Base-by-base conservation (phyloP, 805 yeast genomes). In the Sugiyamaella americana region DNA sequence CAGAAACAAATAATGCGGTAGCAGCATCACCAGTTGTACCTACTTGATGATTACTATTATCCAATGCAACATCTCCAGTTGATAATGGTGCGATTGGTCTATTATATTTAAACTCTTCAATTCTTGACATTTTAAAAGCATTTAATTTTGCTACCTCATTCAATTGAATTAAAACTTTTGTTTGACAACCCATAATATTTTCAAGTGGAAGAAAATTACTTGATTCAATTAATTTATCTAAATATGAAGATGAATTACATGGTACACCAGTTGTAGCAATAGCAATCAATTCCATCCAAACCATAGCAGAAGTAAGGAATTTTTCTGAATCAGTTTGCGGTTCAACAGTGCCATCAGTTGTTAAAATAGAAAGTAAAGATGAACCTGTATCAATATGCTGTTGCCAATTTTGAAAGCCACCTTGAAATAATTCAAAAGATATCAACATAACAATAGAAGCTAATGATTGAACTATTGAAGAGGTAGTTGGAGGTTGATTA, bases 241-340 rank as follows among this genome's bases (percentile, higher is more conserved):
- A 16, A 10, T 34, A 21, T 11, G 41, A 40, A 3, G 32, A 2
- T 24, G 36, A 23, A 2, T 17, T 29, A 18, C 41, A 46, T 3
- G 20, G 41, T 16, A 11, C 20, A n/a, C 46, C 45, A 3, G 24
- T 41, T 17, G 49, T 29, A 4, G 39, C 49, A 32, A 23, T 17
- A 8, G 46, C 23, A n/a, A 46, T 26, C n/a, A 42, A 10, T 21
- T 46, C 49, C 46, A 41, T 41, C 49, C 49, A 46, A 6, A 46
- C 6, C 18, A 41, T 35, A 19, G 46, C 39, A 11, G 41, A 20
- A 5, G 42, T 29, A 11, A 46, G 23, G 34, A 46, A 46, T 18
- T 10, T 34, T 5, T 41, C 46, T 5, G 46, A 45, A 6, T 39
- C 30, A 19, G 35, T 16, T 4, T 43, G 34, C n/a, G 16, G 16